Base-by-base conservation (phyloP, 345 rosid genomes). In the Brassica carinata region DNA sequence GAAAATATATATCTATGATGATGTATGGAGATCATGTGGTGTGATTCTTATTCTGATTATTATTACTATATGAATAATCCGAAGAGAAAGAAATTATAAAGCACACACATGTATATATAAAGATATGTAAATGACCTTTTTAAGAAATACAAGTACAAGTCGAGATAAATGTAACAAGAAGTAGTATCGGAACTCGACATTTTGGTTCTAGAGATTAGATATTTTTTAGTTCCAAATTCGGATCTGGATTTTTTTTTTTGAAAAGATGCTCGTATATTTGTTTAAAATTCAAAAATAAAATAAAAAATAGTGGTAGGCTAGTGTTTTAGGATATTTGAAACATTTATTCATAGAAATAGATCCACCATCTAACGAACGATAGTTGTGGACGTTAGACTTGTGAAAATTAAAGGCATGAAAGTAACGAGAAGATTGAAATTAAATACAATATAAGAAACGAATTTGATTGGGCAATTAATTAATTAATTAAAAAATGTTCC, bases 21-120 rank as follows among this genome's bases (percentile, higher is more conserved):
- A 53, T 80, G 14, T 55, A 29, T 64, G 26, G 64, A 75, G 63
- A 75, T 75, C 80, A 81, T 75, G 76, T 53, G 63, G 8, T 64
- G 58, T n/a, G 58, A 53, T 14, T 51, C 58, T n/a, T 51, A 51
- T 51, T 51, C 58, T 51, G 58, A n/a, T 53, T n/a, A 53, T 17
- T 48, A 55, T 17, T n/a, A 53, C 57, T 48, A 55, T 17, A 72
- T 5, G 61, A 72, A 71, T 40, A 63, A 53, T 9, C 33, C 69
- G 3, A 4, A 43, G 51, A 38, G 6, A 34, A 33, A 63, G 64
- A 79, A 62, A 67, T 18, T 34, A 38, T 7, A 15, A 59, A 40
- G n/a, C 69, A 18, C 38, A 34, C 38, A 34, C 7, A 34, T 7
- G 38, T 34, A 34, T 34, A 7, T 7, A 34, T 7, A 34, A 1